A percentile compares a stretch with the other conserved stretches of the same genome.
These are phyloP conservation scores for Phytophthora pseudosyringae DNA, from an alignment of 352 stramenopile species.

Conservation along the genomic window DNA sequence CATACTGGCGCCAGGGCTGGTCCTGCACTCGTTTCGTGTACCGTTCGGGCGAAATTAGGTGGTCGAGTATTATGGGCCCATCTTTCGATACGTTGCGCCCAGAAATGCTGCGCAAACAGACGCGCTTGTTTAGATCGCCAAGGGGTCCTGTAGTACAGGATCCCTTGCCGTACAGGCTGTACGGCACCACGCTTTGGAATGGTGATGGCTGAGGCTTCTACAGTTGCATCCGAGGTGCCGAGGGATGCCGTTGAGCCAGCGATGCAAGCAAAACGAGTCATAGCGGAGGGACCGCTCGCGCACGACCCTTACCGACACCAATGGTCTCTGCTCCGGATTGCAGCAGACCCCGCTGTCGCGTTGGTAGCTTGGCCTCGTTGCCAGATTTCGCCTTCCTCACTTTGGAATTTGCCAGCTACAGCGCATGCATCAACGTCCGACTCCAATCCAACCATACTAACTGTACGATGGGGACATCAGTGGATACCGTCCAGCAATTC, in stretches of 20 bases:
- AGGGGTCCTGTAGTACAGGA: background rate
- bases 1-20: conserved; percentile 17
- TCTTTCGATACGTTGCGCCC: conserved; percentile 11
- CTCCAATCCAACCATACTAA: background rate
- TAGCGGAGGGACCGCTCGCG: conserved; percentile 25
- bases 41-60: conserved; percentile 6
- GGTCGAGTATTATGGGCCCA: conserved; percentile 1
- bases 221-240: conserved; percentile 15
- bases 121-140: background rate
- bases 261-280: conserved; percentile 27
- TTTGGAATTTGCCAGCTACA: conserved; percentile 16
- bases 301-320: conserved; percentile 12
- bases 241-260: conserved; percentile 7
- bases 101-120: conserved; percentile 18
- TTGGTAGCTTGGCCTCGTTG: background rate
- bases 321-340: conserved; percentile 14
- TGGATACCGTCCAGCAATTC: conserved; percentile 27
- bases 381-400: conserved; percentile 1
- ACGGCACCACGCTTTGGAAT: background rate
- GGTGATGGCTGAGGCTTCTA: conserved; percentile 24
- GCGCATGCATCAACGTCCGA: background rate
- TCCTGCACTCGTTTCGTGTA: background rate
- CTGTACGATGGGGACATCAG: conserved; percentile 5
- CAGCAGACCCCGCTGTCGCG: background rate
- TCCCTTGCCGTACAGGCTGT: background rate